A percentile compares a stretch with the other conserved stretches of the same genome.
Conservation (phyloP, 257 asterid genomes). For the Handroanthus guayacan region DNA sequence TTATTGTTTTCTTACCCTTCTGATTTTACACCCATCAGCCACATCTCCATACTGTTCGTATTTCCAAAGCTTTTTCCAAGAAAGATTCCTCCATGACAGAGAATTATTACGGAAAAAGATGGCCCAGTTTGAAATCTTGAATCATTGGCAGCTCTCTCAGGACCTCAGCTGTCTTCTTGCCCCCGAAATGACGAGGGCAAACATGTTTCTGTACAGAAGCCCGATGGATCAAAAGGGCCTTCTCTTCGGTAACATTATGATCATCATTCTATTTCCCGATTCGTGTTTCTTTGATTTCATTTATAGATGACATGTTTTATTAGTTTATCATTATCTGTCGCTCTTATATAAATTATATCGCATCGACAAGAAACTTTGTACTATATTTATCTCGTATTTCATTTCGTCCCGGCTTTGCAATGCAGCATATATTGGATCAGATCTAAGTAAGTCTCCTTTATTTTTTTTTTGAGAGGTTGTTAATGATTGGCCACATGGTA, state of each 20-base stretch:
- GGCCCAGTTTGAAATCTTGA: conserved; percentile 47
- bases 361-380: conserved; percentile 27
- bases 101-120: conserved; percentile 33
- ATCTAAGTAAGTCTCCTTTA: not conserved
- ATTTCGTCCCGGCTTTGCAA: not conserved
- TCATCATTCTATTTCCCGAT: conserved; percentile 27
- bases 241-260: conserved; percentile 38
- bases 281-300: conserved; percentile 3
- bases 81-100: conserved; percentile 60
- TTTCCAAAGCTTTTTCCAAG: conserved; percentile 48
- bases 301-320: not conserved
- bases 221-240: conserved; percentile 35
- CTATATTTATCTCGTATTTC: conserved; percentile 10
- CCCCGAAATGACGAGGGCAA: conserved; percentile 38
- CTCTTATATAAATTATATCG: conserved; percentile 14
- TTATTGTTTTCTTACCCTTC: conserved; percentile 34
- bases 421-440: not conserved
- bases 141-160: conserved; percentile 44
- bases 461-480: not conserved
- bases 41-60: conserved; percentile 40
- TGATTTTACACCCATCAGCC: conserved; percentile 40
- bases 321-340: not conserved
- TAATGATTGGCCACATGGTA: conserved; percentile 28
- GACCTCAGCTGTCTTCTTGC: conserved; percentile 44
- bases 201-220: conserved; percentile 53